Evolutionary conservation across 805 yeast species (phyloP).

Genomic region (Wickerhamomyces alni): DNA sequence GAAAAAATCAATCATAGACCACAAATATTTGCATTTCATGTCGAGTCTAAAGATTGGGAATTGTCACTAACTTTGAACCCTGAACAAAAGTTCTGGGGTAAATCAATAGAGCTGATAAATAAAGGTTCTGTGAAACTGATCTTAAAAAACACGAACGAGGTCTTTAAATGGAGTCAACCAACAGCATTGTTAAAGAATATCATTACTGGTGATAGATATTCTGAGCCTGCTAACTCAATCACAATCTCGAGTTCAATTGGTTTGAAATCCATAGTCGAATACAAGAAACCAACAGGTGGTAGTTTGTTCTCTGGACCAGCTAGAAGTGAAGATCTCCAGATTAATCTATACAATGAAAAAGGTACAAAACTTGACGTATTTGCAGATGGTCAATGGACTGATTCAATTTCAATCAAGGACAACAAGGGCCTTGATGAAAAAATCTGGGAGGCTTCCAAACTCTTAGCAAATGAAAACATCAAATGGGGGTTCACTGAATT

Average conservation of each 20-base stretch:
- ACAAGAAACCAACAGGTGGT: slow-evolving; percentile 49
- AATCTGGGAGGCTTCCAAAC: slow-evolving; percentile 68
- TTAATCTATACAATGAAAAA: slow-evolving; percentile 24
- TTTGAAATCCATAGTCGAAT: slow-evolving; percentile 60
- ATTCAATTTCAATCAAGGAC: slow-evolving; percentile 39
- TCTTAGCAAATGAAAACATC: slow-evolving; percentile 49
- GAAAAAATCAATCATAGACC: slow-evolving; percentile 92
- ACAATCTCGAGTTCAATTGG: slow-evolving; percentile 68
- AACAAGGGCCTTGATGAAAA: slow-evolving; percentile 25
- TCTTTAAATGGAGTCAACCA: slow-evolving; percentile 77
- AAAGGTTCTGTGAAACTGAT: slow-evolving; percentile 61
- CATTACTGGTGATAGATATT: slow-evolving; percentile 90
- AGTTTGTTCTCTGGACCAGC: slow-evolving; percentile 77
- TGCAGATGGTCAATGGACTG: slow-evolving; percentile 80
- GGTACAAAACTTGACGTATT: slow-evolving; percentile 12
- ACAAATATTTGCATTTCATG: slow-evolving; percentile 73
- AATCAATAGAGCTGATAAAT: slow-evolving; percentile 76
- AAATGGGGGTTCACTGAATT: slow-evolving; percentile 85
- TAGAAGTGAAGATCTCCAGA: slow-evolving; percentile 63
- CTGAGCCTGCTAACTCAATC: slow-evolving; percentile 74
- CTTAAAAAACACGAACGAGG: slow-evolving; percentile 56
- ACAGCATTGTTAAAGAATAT: slow-evolving; percentile 77
- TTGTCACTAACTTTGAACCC: slow-evolving; percentile 61
- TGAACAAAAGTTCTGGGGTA: slow-evolving; percentile 91
- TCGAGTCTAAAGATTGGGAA: slow-evolving; percentile 71